Evolutionary conservation across 2,329 filamentous ascomycete genomes (phyloP), one percentile per base, ranked within the genome.

Genomic region (Byssoonygena ceratinophila): DNA sequence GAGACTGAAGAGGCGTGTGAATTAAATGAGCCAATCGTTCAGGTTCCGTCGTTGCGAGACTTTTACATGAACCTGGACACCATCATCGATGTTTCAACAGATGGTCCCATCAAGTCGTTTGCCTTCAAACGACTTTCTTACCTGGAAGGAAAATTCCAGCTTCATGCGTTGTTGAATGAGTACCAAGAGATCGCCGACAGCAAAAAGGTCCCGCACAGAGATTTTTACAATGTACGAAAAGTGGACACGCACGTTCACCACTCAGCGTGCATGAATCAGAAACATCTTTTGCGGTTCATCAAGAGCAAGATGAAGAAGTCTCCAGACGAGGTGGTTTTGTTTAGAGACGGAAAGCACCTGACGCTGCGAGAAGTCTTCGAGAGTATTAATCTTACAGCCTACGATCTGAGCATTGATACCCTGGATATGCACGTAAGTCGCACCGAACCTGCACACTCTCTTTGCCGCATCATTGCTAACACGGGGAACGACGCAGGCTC

Each of bases 261-360:
- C 69, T 98, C 92, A 14, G 92, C 92, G 22, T 98, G 92, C 68
- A 98, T 98, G 92, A 98, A 98, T 66, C 92, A 98, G 70, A 98
- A 98, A 71, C 92, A 98, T 77, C 73, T 98, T 53, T 75, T 98
- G 55, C 87, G 92, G 51, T 98, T 98, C 71, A 98, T 98, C 75
- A 98, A 98, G 72, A 95, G 89, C 71, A 98, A 98, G 73, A 96
- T 98, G 88, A 97, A 96, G 78, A 98, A 95, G 70, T 92, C 81
- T 16, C 89, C 90, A 0, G 87, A 97, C 63, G 92, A 98, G 71
- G 82, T 92, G 29, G 92, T 98, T 5, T 78, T 98, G 41, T 94
- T 83, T 68, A 81, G 92, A 64, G 92, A 98, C 67, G 91, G 86
- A 55, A 94, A 91, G 68, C 82, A 94, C 68, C 75, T 98, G 60